Conservation (phyloP, 805 yeast species). For the Pichia californica region DNA sequence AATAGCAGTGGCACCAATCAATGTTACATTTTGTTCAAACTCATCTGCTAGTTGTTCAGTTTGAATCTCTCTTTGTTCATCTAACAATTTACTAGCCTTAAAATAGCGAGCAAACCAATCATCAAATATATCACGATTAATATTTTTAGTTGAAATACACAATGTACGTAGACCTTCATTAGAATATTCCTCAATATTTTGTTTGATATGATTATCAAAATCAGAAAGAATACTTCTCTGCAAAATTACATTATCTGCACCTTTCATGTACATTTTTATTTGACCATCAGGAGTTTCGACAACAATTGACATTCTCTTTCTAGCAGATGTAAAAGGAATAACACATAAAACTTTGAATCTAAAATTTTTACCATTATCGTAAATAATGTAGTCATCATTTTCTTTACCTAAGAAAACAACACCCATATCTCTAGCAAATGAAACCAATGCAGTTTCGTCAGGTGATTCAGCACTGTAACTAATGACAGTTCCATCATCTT, state of each 20-base stretch:
- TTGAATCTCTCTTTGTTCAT: slow-evolving; percentile 50
- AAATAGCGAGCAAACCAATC: slow-evolving; percentile 53
- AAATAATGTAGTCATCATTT: slow-evolving; percentile 39
- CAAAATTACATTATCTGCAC: slow-evolving; percentile 71
- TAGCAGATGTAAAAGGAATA: slow-evolving; percentile 60
- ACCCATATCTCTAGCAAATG: slow-evolving; percentile 70
- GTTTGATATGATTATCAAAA: slow-evolving; percentile 40
- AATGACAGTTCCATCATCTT: slow-evolving; percentile 34
- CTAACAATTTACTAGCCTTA: slow-evolving; percentile 50
- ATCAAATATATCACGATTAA: slow-evolving; percentile 39
- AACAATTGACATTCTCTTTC: slow-evolving; percentile 76
- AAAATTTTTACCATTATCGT: slow-evolving; percentile 38
- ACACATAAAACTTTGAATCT: slow-evolving; percentile 47
- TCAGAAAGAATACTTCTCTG: slow-evolving; percentile 30
- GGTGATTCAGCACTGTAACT: slow-evolving; percentile 76
- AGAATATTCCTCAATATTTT: slow-evolving; percentile 62
- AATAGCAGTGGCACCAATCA: slow-evolving; percentile 77
- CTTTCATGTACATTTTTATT: slow-evolving; percentile 51
- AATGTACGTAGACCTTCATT: slow-evolving; percentile 74
- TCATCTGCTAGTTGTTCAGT: slow-evolving; percentile 51
- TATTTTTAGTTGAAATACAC: slow-evolving; percentile 54
- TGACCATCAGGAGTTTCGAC: slow-evolving; percentile 38
- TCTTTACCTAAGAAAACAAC: slow-evolving; percentile 51
- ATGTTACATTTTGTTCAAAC: slow-evolving; percentile 48
- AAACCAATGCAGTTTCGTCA: slow-evolving; percentile 76